A percentile compares a stretch with the other conserved stretches of the same genome.
Conservation (phyloP, 2,329 filamentous ascomycete genomes). For the Ophiosphaerella herpotricha region DNA sequence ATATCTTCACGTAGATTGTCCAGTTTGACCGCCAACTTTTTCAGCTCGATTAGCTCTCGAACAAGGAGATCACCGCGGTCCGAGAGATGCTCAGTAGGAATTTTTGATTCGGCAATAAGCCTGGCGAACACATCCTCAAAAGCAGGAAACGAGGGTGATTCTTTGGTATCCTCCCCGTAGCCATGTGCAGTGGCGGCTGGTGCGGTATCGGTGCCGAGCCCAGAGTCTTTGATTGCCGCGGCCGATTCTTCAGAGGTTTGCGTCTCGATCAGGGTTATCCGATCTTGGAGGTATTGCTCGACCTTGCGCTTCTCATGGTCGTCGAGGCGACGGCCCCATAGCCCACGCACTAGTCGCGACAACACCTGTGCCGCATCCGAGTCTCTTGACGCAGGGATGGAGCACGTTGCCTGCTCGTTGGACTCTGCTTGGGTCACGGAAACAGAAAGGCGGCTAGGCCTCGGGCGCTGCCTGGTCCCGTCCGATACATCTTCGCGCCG, state of each 20-base stretch:
- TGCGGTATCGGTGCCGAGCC: neutral
- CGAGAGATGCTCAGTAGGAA: neutral
- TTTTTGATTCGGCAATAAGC: neutral
- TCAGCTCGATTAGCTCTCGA: slow-evolving; percentile 7
- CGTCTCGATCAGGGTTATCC: slow-evolving; percentile 7
- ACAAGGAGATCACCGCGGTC: neutral
- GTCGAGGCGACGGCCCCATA: slow-evolving; percentile 29
- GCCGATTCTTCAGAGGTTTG: slow-evolving; percentile 1
- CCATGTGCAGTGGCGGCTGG: neutral
- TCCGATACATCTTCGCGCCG: slow-evolving; percentile 40
- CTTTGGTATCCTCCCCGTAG: neutral
- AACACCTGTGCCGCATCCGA: slow-evolving; percentile 26
- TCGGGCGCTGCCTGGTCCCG: slow-evolving; percentile 11
- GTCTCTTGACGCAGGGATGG: slow-evolving; percentile 23
- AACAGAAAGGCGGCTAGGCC: slow-evolving; percentile 23
- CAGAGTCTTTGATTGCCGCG: slow-evolving; percentile 6
- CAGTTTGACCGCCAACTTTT: slow-evolving; percentile 13
- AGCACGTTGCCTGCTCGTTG: slow-evolving; percentile 31
- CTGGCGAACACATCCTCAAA: neutral
- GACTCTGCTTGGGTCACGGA: slow-evolving; percentile 28
- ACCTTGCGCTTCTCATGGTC: slow-evolving; percentile 28
- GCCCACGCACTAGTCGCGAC: slow-evolving; percentile 28
- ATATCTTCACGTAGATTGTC: neutral
- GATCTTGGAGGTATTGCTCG: slow-evolving; percentile 24
- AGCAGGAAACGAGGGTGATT: neutral